Evolutionary conservation across 208 protist species (phyloP).

Genomic region (Blechomonas ayalai): DNA sequence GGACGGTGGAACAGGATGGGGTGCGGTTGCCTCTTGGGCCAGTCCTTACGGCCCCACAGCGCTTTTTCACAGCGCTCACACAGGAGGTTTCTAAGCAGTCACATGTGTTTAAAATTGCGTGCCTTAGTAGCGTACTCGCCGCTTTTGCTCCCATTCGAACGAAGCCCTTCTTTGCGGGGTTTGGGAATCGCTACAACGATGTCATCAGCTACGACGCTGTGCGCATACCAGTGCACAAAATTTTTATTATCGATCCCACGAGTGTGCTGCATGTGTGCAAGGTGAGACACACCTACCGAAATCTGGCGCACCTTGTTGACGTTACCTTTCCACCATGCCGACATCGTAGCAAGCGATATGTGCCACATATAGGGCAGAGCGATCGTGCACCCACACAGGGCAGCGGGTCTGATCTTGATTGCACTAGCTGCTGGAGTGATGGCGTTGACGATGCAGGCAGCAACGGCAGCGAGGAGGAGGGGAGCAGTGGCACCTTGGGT

Average conservation of each 20-base stretch:
- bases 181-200: slow-evolving; percentile 89
- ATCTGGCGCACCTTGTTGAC: slow-evolving; percentile 75
- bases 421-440: too few species aligned
- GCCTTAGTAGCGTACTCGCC: slow-evolving; percentile 51
- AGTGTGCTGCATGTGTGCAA: slow-evolving; percentile 71
- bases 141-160: slow-evolving; percentile 66
- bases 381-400: too few species aligned
- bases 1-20: slow-evolving; percentile 72
- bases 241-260: slow-evolving; percentile 84
- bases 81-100: slow-evolving; percentile 85
- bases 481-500: background rate
- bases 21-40: slow-evolving; percentile 73
- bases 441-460: too few species aligned
- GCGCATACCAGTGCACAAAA: slow-evolving; percentile 65
- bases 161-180: slow-evolving; percentile 87
- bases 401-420: too few species aligned
- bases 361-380: slow-evolving; percentile 1
- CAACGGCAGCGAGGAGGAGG: background rate
- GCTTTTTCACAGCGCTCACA: slow-evolving; percentile 82
- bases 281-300: slow-evolving; percentile 68
- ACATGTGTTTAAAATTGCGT: slow-evolving; percentile 90
- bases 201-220: slow-evolving; percentile 81
- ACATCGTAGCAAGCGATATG: slow-evolving; percentile 1
- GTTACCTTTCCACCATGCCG: slow-evolving; percentile 68
- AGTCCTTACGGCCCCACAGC: slow-evolving; percentile 83